Evolutionary conservation across 805 yeast species (phyloP).

Genomic region (Hanseniaspora lindneri): DNA sequence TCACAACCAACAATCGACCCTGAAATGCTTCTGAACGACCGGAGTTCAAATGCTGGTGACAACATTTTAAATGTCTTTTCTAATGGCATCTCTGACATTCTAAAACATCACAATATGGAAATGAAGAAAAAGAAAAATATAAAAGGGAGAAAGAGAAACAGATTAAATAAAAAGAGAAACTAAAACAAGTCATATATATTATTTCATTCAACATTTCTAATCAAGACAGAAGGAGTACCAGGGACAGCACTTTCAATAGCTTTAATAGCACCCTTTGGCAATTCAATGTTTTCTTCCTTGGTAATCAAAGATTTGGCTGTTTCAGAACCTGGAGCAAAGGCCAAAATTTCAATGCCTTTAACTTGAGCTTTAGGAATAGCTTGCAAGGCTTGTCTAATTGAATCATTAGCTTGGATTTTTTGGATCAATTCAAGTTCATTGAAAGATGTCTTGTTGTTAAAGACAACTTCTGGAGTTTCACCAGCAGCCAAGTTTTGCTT

Average conservation of each 20-base stretch:
- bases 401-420: conserved; percentile 31
- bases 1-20: background rate
- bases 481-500: conserved; percentile 58
- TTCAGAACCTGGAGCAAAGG: conserved; percentile 51
- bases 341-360: conserved; percentile 45
- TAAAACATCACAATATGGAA: conserved; percentile 1
- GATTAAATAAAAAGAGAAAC: background rate
- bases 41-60: background rate
- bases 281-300: conserved; percentile 50
- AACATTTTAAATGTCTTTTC: background rate
- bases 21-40: background rate
- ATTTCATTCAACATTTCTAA: conserved; percentile 44
- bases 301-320: conserved; percentile 55
- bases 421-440: conserved; percentile 38
- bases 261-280: conserved; percentile 46
- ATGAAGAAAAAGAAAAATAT: background rate
- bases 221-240: conserved; percentile 78
- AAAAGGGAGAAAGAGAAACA: conserved; percentile 9
- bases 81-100: background rate
- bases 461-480: conserved; percentile 65
- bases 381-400: conserved; percentile 44
- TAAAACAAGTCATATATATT: background rate
- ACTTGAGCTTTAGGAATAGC: conserved; percentile 51
- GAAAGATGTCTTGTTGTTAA: conserved; percentile 79
- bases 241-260: conserved; percentile 77